Base-by-base conservation (phyloP, 305 asterid genomes). In the Solanum hybrid region DNA sequence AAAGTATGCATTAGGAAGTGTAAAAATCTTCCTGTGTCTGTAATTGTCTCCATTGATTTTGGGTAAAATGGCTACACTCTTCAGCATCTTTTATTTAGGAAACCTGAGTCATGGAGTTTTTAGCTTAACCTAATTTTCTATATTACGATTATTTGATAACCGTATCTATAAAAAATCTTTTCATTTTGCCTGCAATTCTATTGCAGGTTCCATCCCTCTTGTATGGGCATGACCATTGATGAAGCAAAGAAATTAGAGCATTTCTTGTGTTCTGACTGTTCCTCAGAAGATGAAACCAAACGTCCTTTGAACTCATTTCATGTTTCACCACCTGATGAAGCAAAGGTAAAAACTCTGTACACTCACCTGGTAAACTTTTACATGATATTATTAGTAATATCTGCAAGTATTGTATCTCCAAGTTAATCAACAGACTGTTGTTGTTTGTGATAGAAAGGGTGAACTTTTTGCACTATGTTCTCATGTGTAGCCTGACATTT, bases 201-300 rank as follows among this genome's bases (percentile, higher is more conserved):
- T 91, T 92, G 92, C 91, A 96, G 98, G 99, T 96, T 96, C 89
- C 99, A 96, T 92, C 99, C 98, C 91, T 93, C 94, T 89, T 96
- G 99, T 91, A 96, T 96, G 98, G 96, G 98, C 31, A 94, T 94
- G 98, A 90, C 93, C 90, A 96, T 96, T 89, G 98, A 96, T 91
- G 98, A 94, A 89, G 97, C 97, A 69, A 96, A 96, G 93, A 95
- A 93, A 89, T 91, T 96, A 93, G 97, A 96, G 31, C 95, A 92
- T 86, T 96, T 95, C 93, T 51, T 96, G 92, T 96, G 99, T 92
- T 91, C 95, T 40, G 98, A 95, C 90, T 96, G 98, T 91, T 91
- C 96, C 67, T 93, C 97, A 6, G 98, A 96, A 28, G 99, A 96
- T 67, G 98, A 94, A n/a, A 86, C 93, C 83, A 96, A 94, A 90